phyloP scores from a whole-genome alignment of 2,329 filamentous ascomycete genomes.

The Chaetomium strumarium region DNA sequence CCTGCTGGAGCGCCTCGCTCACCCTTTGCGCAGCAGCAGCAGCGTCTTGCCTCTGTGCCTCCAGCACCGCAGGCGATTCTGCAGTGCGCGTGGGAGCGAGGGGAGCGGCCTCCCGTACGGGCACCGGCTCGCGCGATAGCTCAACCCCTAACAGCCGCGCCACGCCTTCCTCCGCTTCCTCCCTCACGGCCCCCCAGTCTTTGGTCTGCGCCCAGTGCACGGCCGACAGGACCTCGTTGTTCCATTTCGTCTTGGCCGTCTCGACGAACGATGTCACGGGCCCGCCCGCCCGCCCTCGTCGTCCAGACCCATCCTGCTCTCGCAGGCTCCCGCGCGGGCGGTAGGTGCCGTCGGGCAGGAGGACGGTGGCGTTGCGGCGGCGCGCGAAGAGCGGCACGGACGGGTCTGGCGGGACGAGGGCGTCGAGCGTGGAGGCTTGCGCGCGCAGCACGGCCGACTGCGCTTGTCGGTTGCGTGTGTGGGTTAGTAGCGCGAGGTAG shows the following conservation, averaged over 20 bases:
- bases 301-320: constrained; percentile 32
- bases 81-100: no score
- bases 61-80: no score
- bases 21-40: constrained; percentile 18
- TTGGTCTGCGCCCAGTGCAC: constrained; percentile 61
- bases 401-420: constrained; percentile 33
- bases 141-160: constrained; percentile 39
- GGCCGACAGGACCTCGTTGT: constrained; percentile 62
- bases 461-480: constrained; percentile 60
- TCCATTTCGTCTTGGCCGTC: constrained; percentile 71
- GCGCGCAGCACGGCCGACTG: constrained; percentile 53
- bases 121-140: constrained; percentile 22
- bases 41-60: constrained; percentile 13
- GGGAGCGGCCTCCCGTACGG: constrained; percentile 24
- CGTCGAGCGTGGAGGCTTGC: constrained; percentile 49
- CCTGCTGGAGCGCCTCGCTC: constrained; percentile 15
- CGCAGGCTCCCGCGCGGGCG: constrained; percentile 38
- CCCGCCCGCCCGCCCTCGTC: constrained; percentile 38
- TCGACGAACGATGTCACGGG: constrained; percentile 54
- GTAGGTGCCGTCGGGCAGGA: constrained; percentile 26
- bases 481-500: constrained; percentile 65
- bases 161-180: constrained; percentile 48
- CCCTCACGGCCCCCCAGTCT: constrained; percentile 59
- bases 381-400: constrained; percentile 2
- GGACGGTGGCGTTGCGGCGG: constrained; percentile 25